A percentile compares a stretch with the other conserved stretches of the same genome.
phyloP scores from a whole-genome alignment of 805 yeast genomes.

The Yarrowia sp. region DNA sequence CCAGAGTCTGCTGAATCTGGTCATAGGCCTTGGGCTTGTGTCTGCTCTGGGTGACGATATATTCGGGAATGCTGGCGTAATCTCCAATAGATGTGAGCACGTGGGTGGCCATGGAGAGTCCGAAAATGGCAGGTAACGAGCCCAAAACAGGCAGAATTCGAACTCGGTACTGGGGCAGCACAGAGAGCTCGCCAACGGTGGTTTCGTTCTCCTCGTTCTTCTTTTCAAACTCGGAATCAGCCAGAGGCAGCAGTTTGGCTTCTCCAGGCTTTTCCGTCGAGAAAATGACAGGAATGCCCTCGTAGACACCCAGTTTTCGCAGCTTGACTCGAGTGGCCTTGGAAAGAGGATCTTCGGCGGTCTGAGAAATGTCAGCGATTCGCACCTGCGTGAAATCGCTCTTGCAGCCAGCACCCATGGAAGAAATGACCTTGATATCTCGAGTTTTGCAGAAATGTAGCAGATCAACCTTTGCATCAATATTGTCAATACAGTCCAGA shows the following conservation, averaged over 20 bases:
- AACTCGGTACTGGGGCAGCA: slow-evolving; percentile 85
- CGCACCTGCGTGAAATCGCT: slow-evolving; percentile 91
- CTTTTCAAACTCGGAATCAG: slow-evolving; percentile 72
- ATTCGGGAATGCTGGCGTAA: slow-evolving; percentile 45
- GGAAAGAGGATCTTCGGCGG: slow-evolving; percentile 93
- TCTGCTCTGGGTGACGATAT: slow-evolving; percentile 48
- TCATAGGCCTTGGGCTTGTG: slow-evolving; percentile 86
- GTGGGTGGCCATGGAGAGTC: slow-evolving; percentile 82
- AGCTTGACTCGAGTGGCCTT: slow-evolving; percentile 81
- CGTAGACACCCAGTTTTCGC: slow-evolving; percentile 69
- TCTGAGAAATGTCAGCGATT: slow-evolving; percentile 79
- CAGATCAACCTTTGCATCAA: slow-evolving; percentile 93
- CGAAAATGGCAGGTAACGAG: slow-evolving; percentile 96
- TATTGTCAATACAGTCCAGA: slow-evolving; percentile 94
- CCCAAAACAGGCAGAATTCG: slow-evolving; percentile 94
- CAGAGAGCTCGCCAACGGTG: slow-evolving; percentile 75
- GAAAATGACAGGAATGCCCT: slow-evolving; percentile 81
- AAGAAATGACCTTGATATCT: slow-evolving; percentile 67
- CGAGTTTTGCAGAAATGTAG: slow-evolving; percentile 65
- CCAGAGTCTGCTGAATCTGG: slow-evolving; percentile 72
- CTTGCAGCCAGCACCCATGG: slow-evolving; percentile 97
- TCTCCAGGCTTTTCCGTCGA: slow-evolving; percentile 97
- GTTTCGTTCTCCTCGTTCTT: slow-evolving; percentile 46
- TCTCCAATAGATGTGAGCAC: slow-evolving; percentile 76
- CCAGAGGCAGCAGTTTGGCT: slow-evolving; percentile 80